Conservation (phyloP, 345 rosid genomes). For the Murraya paniculata region DNA sequence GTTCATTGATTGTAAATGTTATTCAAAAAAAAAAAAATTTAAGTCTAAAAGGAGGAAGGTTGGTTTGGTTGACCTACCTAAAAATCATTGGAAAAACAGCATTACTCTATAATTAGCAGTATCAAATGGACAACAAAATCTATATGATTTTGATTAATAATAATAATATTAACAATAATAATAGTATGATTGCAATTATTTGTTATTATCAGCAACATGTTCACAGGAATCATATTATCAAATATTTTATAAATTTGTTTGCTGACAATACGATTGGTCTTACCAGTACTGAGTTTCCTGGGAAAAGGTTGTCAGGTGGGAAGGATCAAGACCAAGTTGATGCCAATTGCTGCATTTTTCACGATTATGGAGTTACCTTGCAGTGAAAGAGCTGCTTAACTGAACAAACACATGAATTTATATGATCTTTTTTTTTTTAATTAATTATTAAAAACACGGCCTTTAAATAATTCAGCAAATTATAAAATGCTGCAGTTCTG, state of each 20-base stretch:
- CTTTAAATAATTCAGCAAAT: not conserved
- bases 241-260: not conserved
- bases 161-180: not conserved
- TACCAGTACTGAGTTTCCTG: not conserved
- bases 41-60: not conserved
- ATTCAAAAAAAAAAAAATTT: too few relatives aligned
- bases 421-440: not conserved
- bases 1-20: not conserved
- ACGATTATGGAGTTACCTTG: not conserved
- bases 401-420: not conserved
- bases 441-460: too few relatives aligned
- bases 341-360: not conserved
- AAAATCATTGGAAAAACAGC: not conserved
- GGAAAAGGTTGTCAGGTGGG: constrained; percentile 22
- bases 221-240: constrained; percentile 19
- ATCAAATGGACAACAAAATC: not conserved
- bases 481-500: not conserved
- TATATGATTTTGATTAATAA: not conserved
- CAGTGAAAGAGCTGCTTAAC: not conserved
- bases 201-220: constrained; percentile 11
- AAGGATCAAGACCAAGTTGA: not conserved
- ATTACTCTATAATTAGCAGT: too few relatives aligned
- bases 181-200: not conserved
- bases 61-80: not conserved
- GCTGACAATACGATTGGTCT: constrained; percentile 4